A percentile compares a stretch with the other conserved stretches of the same genome.
These are phyloP conservation scores for Astrocystis sublimbata DNA, from an alignment of 495 filamentous ascomycete genomes.

Conservation along the genomic window DNA sequence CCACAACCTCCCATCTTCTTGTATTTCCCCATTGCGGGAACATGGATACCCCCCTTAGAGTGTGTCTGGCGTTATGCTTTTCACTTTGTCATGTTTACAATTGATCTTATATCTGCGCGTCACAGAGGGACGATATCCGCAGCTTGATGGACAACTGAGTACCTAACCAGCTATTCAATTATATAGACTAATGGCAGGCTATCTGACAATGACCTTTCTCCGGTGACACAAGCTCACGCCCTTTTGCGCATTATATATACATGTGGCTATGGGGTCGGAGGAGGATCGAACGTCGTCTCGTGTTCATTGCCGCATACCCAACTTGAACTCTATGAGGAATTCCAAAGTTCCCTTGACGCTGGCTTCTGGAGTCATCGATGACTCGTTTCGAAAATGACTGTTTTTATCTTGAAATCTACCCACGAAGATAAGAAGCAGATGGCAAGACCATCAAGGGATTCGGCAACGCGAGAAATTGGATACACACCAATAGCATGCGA, in stretches of 20 bases:
- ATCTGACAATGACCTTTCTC: background rate
- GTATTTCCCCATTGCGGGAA: background rate
- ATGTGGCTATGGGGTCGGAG: too few relatives aligned
- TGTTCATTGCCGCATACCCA: background rate
- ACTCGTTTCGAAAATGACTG: background rate
- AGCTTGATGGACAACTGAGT: background rate
- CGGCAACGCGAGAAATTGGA: background rate
- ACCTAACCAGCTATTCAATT: conserved; percentile 17
- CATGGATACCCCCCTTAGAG: conserved; percentile 34
- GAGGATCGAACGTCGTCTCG: background rate
- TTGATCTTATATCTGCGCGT: conserved; percentile 8
- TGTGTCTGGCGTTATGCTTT: conserved; percentile 23
- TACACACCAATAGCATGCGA: too few relatives aligned
- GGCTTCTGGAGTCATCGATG: background rate
- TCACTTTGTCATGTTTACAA: conserved; percentile 21
- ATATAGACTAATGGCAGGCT: conserved; percentile 23
- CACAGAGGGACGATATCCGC: background rate
- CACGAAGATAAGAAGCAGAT: background rate
- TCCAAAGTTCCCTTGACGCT: background rate
- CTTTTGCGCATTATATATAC: too few relatives aligned
- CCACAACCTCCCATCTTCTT: background rate
- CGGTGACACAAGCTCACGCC: background rate
- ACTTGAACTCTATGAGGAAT: background rate
- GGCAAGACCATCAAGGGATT: background rate
- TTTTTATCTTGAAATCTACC: background rate